Conservation (phyloP, 2,329 filamentous ascomycete genomes). For the Xylariales sp. region DNA sequence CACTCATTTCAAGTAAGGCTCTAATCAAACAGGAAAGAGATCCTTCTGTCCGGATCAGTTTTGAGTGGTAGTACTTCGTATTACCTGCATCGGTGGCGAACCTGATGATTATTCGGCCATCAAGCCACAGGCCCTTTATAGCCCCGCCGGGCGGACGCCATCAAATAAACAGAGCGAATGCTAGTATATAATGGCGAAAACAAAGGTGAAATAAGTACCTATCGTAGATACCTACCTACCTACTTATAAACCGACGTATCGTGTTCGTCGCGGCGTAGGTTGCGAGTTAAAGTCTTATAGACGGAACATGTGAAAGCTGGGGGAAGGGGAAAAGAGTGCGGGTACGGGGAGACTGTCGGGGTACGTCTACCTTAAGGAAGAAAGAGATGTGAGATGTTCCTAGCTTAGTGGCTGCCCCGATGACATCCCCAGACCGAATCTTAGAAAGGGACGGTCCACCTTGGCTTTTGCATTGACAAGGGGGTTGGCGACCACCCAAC, state of each 20-base stretch:
- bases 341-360: background rate
- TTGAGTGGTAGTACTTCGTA: constrained; percentile 2
- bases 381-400: constrained; percentile 21
- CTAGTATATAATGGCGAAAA: background rate
- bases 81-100: constrained; percentile 1
- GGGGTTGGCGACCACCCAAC: constrained; percentile 6
- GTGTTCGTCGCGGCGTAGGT: background rate
- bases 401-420: constrained; percentile 9
- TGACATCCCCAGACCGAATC: constrained; percentile 31
- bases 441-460: constrained; percentile 18
- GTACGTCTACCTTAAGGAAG: constrained; percentile 12
- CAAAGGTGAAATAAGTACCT: background rate
- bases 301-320: constrained; percentile 28
- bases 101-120: constrained; percentile 14
- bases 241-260: background rate
- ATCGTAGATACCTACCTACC: no score
- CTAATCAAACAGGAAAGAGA: constrained; percentile 10
- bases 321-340: constrained; percentile 4
- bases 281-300: background rate
- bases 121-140: constrained; percentile 9
- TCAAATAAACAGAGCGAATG: background rate
- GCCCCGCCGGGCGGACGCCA: background rate
- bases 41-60: background rate
- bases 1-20: constrained; percentile 3
- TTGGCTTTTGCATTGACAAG: constrained; percentile 6